Evolutionary conservation across 495 filamentous ascomycete species (phyloP).

Genomic region (Aspergillus diversus): DNA sequence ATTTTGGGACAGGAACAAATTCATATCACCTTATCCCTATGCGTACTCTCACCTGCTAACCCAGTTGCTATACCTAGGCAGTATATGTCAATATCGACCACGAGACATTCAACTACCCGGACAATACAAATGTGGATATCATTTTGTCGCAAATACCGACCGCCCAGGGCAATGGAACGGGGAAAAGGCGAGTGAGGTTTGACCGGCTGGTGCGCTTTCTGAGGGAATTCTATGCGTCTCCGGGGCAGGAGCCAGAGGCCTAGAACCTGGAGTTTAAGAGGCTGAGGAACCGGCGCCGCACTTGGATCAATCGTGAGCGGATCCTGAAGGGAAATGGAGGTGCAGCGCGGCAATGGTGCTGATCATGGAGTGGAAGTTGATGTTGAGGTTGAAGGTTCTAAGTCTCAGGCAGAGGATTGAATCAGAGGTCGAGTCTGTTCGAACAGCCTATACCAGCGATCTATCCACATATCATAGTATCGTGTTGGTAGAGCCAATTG

Average conservation of each 20-base stretch:
- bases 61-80: background rate
- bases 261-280: background rate
- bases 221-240: conserved; percentile 1
- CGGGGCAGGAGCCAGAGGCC: background rate
- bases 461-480: background rate
- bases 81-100: background rate
- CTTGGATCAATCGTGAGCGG: conserved; percentile 7
- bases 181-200: background rate
- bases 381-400: background rate
- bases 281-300: conserved; percentile 11
- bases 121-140: background rate
- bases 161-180: background rate
- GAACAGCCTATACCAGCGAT: background rate
- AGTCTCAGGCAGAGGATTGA: background rate
- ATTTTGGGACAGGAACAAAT: no score
- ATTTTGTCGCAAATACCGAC: background rate
- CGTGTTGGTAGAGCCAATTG: background rate
- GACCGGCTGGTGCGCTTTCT: conserved; percentile 1
- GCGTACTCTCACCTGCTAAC: no score
- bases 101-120: background rate
- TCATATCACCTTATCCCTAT: no score
- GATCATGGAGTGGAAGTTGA: background rate
- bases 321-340: conserved; percentile 7
- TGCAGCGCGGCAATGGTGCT: background rate
- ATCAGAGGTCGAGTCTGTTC: background rate